These are phyloP conservation scores for Haematococcus sp. DNA, from an alignment of 139 green algal species.

Conservation along the genomic window DNA sequence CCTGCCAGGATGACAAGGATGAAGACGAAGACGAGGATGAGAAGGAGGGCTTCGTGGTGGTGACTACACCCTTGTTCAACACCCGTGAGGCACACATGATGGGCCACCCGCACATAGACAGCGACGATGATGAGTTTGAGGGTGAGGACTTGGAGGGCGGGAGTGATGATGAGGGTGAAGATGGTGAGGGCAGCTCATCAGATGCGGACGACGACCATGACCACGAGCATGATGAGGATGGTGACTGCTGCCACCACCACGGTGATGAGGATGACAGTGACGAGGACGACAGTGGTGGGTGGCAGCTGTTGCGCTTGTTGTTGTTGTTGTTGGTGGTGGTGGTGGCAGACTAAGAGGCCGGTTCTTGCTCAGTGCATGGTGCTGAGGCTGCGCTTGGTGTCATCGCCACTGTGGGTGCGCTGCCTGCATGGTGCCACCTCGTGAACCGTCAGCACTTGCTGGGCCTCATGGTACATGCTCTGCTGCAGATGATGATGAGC, in stretches of 20 bases:
- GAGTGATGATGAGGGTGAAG: background rate
- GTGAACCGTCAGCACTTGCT: no score
- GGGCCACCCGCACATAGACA: no score
- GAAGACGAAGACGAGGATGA: slow-evolving; percentile 10
- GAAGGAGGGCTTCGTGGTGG: background rate
- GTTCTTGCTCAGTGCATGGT: no score
- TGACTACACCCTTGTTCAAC: no score
- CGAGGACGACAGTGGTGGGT: background rate
- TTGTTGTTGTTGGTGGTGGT: no score
- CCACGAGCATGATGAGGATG: slow-evolving; percentile 5
- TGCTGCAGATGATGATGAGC: background rate
- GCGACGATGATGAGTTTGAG: background rate
- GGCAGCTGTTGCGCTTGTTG: background rate
- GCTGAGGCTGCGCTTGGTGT: no score
- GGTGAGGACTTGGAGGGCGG: background rate
- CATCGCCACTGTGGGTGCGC: no score
- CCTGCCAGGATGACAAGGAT: background rate
- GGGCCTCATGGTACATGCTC: no score
- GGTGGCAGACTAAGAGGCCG: no score
- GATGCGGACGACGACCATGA: background rate
- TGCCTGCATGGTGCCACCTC: no score
- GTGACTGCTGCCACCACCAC: background rate
- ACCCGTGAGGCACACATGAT: no score
- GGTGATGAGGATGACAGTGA: background rate
- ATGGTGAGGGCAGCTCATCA: background rate